These are phyloP conservation scores for Syzygium aqueum DNA, from an alignment of 345 rosid species.

Conservation along the genomic window DNA sequence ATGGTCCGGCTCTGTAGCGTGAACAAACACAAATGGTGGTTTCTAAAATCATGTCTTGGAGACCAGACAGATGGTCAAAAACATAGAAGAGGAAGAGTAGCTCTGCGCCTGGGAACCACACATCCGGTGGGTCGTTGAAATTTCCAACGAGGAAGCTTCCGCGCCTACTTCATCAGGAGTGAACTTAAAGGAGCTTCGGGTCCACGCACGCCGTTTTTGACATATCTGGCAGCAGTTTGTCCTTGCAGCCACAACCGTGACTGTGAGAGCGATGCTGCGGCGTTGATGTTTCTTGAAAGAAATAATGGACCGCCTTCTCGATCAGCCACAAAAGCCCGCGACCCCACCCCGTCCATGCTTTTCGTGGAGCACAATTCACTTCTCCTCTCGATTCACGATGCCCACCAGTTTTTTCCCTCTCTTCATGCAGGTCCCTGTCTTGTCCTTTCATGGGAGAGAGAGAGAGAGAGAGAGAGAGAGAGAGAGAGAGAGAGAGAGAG, in stretches of 20 bases:
- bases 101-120: not conserved
- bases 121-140: not conserved
- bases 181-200: not conserved
- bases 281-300: not conserved
- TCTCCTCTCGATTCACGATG: not conserved
- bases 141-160: not conserved
- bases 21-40: not conserved
- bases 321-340: not conserved
- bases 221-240: not conserved
- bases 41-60: not conserved
- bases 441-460: not conserved
- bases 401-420: not conserved
- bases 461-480: not conserved
- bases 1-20: not conserved
- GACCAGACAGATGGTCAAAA: not conserved
- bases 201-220: not conserved
- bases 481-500: no score
- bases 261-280: not conserved
- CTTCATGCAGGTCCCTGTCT: not conserved
- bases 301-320: not conserved
- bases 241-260: not conserved
- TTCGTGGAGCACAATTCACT: not conserved
- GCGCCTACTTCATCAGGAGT: not conserved
- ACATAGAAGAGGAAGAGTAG: not conserved
- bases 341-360: not conserved